Evolutionary conservation across 2,329 filamentous ascomycete genomes (phyloP).

Genomic region (Phoma sp.): DNA sequence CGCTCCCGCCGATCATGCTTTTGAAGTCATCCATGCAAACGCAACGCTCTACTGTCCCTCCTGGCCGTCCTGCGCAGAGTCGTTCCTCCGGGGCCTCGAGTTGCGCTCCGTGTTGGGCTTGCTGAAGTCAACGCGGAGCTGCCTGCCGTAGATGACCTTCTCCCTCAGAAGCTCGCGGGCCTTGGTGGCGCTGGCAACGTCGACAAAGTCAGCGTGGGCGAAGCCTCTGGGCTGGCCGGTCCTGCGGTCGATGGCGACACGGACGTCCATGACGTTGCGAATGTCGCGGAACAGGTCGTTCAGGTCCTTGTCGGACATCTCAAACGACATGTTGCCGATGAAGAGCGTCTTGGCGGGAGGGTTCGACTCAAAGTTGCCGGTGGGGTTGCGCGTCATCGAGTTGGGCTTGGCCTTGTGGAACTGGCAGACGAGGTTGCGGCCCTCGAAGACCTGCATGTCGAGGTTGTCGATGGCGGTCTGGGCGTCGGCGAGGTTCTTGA

Average conservation of each 20-base stretch:
- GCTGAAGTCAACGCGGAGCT: slow-evolving; percentile 71
- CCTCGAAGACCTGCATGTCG: slow-evolving; percentile 67
- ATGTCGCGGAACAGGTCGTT: slow-evolving; percentile 77
- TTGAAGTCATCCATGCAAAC: slow-evolving; percentile 4
- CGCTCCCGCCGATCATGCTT: neutral
- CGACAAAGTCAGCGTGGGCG: slow-evolving; percentile 80
- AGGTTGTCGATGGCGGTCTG: slow-evolving; percentile 62
- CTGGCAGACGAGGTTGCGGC: slow-evolving; percentile 68
- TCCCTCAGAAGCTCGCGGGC: slow-evolving; percentile 64
- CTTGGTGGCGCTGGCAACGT: slow-evolving; percentile 67
- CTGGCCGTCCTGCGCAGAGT: slow-evolving; percentile 22
- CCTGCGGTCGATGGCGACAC: slow-evolving; percentile 80
- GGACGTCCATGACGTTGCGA: slow-evolving; percentile 73
- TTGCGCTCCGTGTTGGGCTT: slow-evolving; percentile 9
- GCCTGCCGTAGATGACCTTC: slow-evolving; percentile 69
- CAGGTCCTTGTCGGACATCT: slow-evolving; percentile 83
- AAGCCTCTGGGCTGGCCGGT: slow-evolving; percentile 85
- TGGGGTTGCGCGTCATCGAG: slow-evolving; percentile 9
- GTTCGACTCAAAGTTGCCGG: slow-evolving; percentile 33
- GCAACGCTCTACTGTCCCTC: slow-evolving; percentile 8
- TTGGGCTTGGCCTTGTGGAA: slow-evolving; percentile 53
- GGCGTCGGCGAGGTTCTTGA: slow-evolving; percentile 60
- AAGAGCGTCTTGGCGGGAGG: slow-evolving; percentile 72
- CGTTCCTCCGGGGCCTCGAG: slow-evolving; percentile 16
- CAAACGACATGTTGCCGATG: slow-evolving; percentile 85